Conservation (phyloP, 2,329 filamentous ascomycete genomes). For the Capronia epimyces region DNA sequence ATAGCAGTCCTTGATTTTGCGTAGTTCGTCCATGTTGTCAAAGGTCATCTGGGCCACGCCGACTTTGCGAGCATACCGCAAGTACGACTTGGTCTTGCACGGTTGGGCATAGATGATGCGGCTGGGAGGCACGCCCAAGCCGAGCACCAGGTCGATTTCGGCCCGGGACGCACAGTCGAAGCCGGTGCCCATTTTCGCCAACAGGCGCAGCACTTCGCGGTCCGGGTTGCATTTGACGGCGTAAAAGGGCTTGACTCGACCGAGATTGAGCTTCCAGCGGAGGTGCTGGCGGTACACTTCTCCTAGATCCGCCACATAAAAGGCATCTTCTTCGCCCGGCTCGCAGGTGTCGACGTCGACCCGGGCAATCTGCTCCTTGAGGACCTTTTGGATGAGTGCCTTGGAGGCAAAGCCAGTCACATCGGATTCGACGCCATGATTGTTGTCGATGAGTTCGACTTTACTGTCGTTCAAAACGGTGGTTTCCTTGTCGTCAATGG, state of each 20-base stretch:
- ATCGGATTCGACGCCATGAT: slow-evolving; percentile 47
- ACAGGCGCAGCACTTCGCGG: slow-evolving; percentile 76
- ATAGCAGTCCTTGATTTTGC: slow-evolving; percentile 92
- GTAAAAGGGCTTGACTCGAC: slow-evolving; percentile 92
- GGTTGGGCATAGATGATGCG: slow-evolving; percentile 99
- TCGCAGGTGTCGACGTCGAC: slow-evolving; percentile 85
- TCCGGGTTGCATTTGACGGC: slow-evolving; percentile 99
- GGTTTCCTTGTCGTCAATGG: slow-evolving; percentile 35
- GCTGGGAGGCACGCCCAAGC: slow-evolving; percentile 73
- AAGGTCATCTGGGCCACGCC: slow-evolving; percentile 98
- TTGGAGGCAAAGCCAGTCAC: slow-evolving; percentile 54
- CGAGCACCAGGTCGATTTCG: slow-evolving; percentile 88
- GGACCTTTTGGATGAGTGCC: slow-evolving; percentile 76
- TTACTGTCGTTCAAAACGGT: slow-evolving; percentile 30
- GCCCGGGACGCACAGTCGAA: slow-evolving; percentile 98
- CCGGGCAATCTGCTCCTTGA: slow-evolving; percentile 75
- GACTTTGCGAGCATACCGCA: slow-evolving; percentile 77
- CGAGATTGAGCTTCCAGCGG: slow-evolving; percentile 92
- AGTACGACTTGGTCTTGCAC: slow-evolving; percentile 98
- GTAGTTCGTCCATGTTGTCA: slow-evolving; percentile 94
- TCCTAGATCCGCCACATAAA: slow-evolving; percentile 96
- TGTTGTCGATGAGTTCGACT: slow-evolving; percentile 33
- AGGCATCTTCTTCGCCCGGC: slow-evolving; percentile 91
- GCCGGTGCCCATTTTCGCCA: slow-evolving; percentile 81
- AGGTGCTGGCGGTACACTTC: slow-evolving; percentile 98